These are phyloP conservation scores for Helicocarpus griseus DNA, from an alignment of 2,329 filamentous ascomycete species.

Conservation along the genomic window DNA sequence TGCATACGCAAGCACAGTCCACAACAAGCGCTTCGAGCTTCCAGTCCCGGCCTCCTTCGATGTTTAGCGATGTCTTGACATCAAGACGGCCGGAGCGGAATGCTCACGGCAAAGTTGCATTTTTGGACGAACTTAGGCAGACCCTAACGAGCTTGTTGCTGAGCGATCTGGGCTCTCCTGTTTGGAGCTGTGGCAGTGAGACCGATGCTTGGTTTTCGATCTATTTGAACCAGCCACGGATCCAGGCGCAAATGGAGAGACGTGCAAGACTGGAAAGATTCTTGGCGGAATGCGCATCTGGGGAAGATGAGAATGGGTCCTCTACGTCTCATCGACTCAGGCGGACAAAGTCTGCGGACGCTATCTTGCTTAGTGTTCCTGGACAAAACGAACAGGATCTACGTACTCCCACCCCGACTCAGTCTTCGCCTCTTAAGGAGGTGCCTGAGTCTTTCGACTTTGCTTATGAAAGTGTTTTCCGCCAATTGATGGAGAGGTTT, in stretches of 20 bases:
- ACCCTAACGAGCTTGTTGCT: constrained; percentile 73
- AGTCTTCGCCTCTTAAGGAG: not conserved
- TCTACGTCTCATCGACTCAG: constrained; percentile 10
- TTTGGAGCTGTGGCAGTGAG: constrained; percentile 83
- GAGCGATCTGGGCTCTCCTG: constrained; percentile 77
- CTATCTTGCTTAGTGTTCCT: constrained; percentile 6
- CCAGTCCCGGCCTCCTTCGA: constrained; percentile 36
- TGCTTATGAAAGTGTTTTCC: constrained; percentile 71
- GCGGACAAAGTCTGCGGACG: constrained; percentile 27
- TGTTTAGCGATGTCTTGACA: constrained; percentile 29
- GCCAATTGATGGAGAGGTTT: constrained; percentile 72
- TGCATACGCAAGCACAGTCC: constrained; percentile 57
- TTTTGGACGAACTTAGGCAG: constrained; percentile 67
- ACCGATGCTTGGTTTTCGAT: constrained; percentile 76
- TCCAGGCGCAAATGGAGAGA: constrained; percentile 31
- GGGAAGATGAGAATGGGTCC: not conserved
- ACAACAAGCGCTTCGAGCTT: constrained; percentile 53
- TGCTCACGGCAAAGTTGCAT: constrained; percentile 62
- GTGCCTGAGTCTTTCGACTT: constrained; percentile 39
- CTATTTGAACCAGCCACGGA: constrained; percentile 41
- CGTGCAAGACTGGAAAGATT: constrained; percentile 30
- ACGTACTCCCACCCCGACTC: not conserved
- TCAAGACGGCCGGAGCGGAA: constrained; percentile 28
- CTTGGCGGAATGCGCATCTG: constrained; percentile 23
- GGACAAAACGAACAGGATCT: not conserved